A percentile compares a stretch with the other conserved stretches of the same genome.
Conservation (phyloP, 2,329 filamentous ascomycete genomes). For the Alternaria sp. region DNA sequence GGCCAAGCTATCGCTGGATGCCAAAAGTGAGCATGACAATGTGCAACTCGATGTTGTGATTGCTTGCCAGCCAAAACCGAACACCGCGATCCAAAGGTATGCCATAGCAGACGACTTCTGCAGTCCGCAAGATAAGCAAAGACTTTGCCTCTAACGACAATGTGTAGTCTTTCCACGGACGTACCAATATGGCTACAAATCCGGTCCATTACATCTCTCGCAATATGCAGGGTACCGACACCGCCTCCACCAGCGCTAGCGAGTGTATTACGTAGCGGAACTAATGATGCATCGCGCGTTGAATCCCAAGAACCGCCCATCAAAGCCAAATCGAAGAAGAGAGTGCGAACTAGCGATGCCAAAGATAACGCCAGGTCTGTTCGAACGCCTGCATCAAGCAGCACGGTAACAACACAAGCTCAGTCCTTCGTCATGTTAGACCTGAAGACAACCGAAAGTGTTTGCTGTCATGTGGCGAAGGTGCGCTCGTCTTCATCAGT, state of each 20-base stretch:
- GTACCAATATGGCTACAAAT: constrained; percentile 18
- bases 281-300: neutral
- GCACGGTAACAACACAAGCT: neutral
- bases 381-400: neutral
- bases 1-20: constrained; percentile 16
- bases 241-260: neutral
- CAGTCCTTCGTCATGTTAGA: neutral
- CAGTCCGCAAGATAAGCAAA: too few species aligned
- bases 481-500: neutral
- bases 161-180: neutral
- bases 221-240: neutral
- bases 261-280: neutral
- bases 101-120: too few species aligned
- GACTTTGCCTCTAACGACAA: too few species aligned
- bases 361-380: neutral
- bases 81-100: neutral
- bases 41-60: constrained; percentile 18
- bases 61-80: constrained; percentile 9
- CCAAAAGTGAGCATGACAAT: neutral
- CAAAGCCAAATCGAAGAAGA: neutral
- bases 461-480: neutral
- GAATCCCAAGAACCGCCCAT: too few species aligned
- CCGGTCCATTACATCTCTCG: constrained; percentile 6
- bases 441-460: neutral
- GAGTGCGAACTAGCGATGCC: neutral